phyloP scores from a whole-genome alignment of 371 early-diverging fungal genomes.

The Mucor lusitanicus region DNA sequence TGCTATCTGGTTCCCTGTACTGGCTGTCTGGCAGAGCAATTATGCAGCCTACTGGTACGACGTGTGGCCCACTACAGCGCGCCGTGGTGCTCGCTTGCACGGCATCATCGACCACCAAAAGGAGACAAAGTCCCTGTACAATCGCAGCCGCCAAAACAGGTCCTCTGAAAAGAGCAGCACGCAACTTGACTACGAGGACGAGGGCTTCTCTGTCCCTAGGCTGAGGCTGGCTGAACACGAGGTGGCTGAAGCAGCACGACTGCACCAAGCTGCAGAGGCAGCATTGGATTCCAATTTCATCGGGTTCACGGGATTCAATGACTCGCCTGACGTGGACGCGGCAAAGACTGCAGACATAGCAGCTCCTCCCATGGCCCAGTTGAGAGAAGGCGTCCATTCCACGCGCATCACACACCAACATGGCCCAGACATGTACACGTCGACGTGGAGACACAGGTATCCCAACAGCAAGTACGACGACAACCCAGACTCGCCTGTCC shows the following conservation, averaged over 20 bases:
- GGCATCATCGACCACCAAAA: slow-evolving; percentile 34
- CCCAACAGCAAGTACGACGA: background rate
- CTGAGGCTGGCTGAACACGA: slow-evolving; percentile 44
- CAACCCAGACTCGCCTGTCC: background rate
- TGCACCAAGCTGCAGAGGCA: slow-evolving; percentile 43
- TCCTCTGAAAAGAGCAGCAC: background rate
- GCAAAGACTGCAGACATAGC: background rate
- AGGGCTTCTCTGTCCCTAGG: slow-evolving; percentile 17
- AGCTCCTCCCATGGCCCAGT: slow-evolving; percentile 34
- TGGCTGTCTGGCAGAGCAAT: slow-evolving; percentile 41
- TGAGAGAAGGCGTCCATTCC: slow-evolving; percentile 30
- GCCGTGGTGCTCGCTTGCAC: slow-evolving; percentile 27
- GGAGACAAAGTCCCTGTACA: background rate
- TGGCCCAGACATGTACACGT: background rate
- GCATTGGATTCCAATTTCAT: slow-evolving; percentile 48
- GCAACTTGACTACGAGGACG: slow-evolving; percentile 15
- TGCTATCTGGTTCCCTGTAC: slow-evolving; percentile 45
- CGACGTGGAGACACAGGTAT: background rate
- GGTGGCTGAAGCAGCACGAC: slow-evolving; percentile 29
- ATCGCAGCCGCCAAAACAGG: background rate
- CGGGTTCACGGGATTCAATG: slow-evolving; percentile 38
- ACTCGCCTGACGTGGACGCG: background rate
- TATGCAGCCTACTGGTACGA: slow-evolving; percentile 47
- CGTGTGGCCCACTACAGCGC: slow-evolving; percentile 33
- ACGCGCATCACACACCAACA: slow-evolving; percentile 15